These are phyloP conservation scores for Hericium erinaceus DNA, from an alignment of 768 basidiomycete genomes.

Conservation along the genomic window DNA sequence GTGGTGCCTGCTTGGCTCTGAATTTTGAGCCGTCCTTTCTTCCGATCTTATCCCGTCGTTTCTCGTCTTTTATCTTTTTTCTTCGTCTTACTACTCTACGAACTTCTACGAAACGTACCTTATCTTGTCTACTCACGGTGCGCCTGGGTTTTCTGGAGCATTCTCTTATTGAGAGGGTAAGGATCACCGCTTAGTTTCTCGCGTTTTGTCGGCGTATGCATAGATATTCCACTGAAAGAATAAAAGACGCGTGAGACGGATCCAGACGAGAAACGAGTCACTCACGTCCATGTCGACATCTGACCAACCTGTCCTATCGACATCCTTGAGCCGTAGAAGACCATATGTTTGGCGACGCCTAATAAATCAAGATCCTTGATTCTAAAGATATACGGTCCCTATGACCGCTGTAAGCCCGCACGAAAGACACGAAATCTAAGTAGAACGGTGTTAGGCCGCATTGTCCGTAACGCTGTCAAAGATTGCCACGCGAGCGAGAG, in stretches of 20 bases:
- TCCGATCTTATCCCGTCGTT: constrained; percentile 65
- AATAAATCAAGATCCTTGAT: constrained; percentile 81
- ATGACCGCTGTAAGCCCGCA: constrained; percentile 93
- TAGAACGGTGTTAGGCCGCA: too few species aligned
- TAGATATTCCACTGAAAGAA: constrained; percentile 61
- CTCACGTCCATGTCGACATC: constrained; percentile 59
- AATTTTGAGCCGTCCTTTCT: constrained; percentile 52
- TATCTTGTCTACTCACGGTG: constrained; percentile 44
- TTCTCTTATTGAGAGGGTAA: constrained; percentile 20
- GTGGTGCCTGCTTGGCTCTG: constrained; percentile 53
- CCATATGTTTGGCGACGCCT: constrained; percentile 77
- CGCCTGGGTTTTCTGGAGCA: constrained; percentile 27
- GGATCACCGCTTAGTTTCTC: constrained; percentile 43
- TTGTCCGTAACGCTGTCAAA: too few species aligned
- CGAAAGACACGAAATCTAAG: constrained; percentile 72
- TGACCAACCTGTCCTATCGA: constrained; percentile 41
- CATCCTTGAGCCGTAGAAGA: constrained; percentile 67
- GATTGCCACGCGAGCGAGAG: too few species aligned
- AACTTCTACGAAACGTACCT: constrained; percentile 52
- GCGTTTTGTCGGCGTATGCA: constrained; percentile 73
- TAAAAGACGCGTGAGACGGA: not conserved
- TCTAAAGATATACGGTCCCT: constrained; percentile 95
- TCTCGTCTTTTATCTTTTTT: constrained; percentile 57
- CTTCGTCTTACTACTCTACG: constrained; percentile 69
- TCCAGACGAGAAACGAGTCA: constrained; percentile 1